phyloP scores from a whole-genome alignment of 2,329 filamentous ascomycete genomes.

The Fusarium luffae region DNA sequence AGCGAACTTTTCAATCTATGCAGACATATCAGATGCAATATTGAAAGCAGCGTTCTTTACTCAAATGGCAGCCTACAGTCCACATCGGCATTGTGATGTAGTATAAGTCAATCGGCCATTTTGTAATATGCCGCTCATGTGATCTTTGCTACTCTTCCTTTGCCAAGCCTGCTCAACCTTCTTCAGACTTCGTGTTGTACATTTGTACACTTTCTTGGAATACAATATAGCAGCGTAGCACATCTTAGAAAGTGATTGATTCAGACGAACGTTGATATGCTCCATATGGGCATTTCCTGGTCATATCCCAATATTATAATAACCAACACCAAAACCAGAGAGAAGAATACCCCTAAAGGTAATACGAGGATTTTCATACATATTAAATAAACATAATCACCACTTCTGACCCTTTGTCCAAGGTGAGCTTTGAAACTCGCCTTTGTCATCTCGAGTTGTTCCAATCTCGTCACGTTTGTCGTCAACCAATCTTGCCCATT shows the following conservation, averaged over 20 bases:
- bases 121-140: slow-evolving; percentile 16
- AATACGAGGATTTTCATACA: background rate
- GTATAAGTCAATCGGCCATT: slow-evolving; percentile 6
- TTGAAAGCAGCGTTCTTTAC: background rate
- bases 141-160: background rate
- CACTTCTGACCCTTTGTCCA: slow-evolving; percentile 47
- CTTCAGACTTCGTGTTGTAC: background rate
- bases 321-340: background rate
- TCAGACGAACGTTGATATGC: background rate
- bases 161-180: background rate
- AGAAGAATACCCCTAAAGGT: background rate
- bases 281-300: background rate
- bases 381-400: slow-evolving; percentile 22
- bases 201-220: background rate
- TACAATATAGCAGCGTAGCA: background rate
- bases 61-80: background rate
- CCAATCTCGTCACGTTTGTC: slow-evolving; percentile 65
- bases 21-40: background rate
- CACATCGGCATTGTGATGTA: background rate
- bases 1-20: background rate
- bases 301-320: background rate
- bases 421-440: slow-evolving; percentile 45
- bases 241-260: background rate
- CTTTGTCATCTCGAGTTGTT: slow-evolving; percentile 46
- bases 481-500: slow-evolving; percentile 78